phyloP scores from a whole-genome alignment of 306 rosid genomes.

The Glycine latifolia region DNA sequence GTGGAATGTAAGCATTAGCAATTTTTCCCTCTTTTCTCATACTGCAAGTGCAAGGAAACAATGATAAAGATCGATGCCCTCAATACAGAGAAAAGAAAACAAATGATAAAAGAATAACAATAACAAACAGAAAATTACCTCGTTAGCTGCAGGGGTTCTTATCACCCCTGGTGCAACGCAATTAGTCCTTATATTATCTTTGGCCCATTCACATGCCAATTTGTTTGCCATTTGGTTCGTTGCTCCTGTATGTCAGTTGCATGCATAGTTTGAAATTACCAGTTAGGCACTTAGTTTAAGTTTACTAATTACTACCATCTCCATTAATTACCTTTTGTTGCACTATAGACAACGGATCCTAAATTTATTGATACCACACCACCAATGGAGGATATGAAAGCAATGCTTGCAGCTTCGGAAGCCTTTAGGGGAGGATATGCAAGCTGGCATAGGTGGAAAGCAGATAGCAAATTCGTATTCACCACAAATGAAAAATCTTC shows the following conservation, averaged over 20 bases:
- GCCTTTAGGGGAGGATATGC: slow-evolving; percentile 50
- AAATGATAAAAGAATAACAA: no score
- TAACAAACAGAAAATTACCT: background rate
- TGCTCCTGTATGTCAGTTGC: slow-evolving; percentile 51
- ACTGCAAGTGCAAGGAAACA: no score
- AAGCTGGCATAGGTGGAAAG: slow-evolving; percentile 49
- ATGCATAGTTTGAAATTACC: no score
- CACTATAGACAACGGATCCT: slow-evolving; percentile 42
- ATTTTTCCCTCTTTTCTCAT: no score
- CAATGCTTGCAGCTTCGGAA: slow-evolving; percentile 38
- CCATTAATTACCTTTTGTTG: slow-evolving; percentile 51
- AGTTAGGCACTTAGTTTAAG: no score
- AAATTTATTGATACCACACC: background rate
- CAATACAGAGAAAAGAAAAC: no score
- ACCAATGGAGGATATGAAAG: slow-evolving; percentile 49
- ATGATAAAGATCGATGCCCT: no score
- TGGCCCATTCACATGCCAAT: slow-evolving; percentile 75
- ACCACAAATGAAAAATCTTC: slow-evolving; percentile 42
- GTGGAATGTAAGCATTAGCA: no score
- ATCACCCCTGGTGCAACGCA: slow-evolving; percentile 64
- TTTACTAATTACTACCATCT: no score
- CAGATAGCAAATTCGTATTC: slow-evolving; percentile 44
- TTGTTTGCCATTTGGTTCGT: slow-evolving; percentile 54
- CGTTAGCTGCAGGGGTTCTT: slow-evolving; percentile 43
- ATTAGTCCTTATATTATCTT: slow-evolving; percentile 64